Evolutionary conservation across 108 stramenopile genomes (phyloP).

Genomic region (Nannochloropsis gaditana): DNA sequence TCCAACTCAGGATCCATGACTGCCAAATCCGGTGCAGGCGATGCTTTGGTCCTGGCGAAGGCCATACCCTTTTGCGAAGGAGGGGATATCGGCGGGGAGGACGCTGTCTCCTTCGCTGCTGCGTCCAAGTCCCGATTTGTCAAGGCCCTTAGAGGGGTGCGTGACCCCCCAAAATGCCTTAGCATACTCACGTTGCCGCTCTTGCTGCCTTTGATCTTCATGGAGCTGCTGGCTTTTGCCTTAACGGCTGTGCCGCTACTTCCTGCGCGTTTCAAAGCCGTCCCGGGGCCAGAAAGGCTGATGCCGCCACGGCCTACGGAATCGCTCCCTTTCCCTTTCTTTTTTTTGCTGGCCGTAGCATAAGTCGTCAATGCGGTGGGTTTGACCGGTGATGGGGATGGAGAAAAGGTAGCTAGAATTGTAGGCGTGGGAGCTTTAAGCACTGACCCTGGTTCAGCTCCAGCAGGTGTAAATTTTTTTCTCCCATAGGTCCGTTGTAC

Average conservation of each 20-base stretch:
- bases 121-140: background rate
- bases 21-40: background rate
- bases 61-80: background rate
- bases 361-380: background rate
- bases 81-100: background rate
- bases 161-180: background rate
- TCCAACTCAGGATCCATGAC: background rate
- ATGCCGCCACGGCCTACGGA: background rate
- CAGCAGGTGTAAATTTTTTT: background rate
- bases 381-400: conserved; percentile 10
- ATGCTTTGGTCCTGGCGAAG: background rate
- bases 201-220: background rate
- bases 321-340: background rate
- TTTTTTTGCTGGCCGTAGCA: conserved; percentile 18
- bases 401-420: background rate
- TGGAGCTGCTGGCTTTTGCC: background rate
- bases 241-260: background rate
- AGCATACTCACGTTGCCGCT: background rate
- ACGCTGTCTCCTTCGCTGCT: background rate
- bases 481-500: conserved; percentile 1
- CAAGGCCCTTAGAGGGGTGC: background rate
- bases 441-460: background rate
- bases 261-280: background rate
- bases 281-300: background rate
- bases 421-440: conserved; percentile 15